Conservation (phyloP, 2,329 filamentous ascomycete genomes). For the Tolypocladium endophyticum region DNA sequence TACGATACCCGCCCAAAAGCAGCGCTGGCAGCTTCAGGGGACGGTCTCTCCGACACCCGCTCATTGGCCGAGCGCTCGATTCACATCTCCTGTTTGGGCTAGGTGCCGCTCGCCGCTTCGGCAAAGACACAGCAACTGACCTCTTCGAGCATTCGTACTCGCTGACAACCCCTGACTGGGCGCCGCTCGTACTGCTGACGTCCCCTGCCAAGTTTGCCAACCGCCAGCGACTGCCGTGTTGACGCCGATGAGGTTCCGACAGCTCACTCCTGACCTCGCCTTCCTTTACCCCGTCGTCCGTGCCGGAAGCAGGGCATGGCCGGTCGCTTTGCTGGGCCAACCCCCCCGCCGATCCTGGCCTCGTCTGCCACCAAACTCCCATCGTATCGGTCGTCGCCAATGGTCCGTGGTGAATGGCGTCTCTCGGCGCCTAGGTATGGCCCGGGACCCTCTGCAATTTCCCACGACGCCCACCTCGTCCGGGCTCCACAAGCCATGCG, state of each 20-base stretch:
- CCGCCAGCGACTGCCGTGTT: neutral
- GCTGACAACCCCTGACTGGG: neutral
- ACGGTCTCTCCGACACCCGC: neutral
- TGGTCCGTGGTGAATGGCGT: neutral
- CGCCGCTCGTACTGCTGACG: neutral
- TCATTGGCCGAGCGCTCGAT: neutral
- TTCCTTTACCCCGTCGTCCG: neutral
- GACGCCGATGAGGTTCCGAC: neutral
- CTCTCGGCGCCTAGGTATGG: neutral
- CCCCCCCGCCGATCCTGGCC: neutral
- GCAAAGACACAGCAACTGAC: neutral
- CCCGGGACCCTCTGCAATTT: conserved; percentile 8
- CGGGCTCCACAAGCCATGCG: neutral
- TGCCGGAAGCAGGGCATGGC: neutral
- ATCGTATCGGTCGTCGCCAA: neutral
- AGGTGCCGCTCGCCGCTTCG: neutral
- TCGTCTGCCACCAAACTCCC: neutral
- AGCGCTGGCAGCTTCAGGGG: neutral
- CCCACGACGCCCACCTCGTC: conserved; percentile 6
- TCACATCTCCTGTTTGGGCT: neutral
- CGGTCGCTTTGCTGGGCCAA: neutral
- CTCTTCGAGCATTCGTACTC: too few relatives aligned
- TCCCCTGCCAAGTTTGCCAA: neutral
- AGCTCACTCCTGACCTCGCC: neutral
- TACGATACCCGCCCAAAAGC: neutral